Percentiles rank a stretch among this genome's conserved stretches.
Evolutionary conservation across 352 stramenopile genomes (phyloP).

Genomic region (Plasmopara muralis): DNA sequence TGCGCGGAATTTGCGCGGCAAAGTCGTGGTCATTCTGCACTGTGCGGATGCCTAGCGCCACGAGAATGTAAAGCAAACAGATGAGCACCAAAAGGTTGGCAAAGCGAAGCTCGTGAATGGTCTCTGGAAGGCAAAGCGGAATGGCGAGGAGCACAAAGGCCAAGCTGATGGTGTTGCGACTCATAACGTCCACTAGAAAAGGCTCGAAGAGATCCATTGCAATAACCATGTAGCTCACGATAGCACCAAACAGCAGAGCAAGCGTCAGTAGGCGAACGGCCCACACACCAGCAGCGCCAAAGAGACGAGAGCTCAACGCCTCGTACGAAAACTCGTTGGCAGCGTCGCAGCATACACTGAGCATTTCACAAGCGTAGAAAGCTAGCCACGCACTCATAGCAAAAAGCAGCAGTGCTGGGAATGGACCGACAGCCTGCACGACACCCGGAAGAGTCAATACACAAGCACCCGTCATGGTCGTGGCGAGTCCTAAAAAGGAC

Average conservation of each 20-base stretch:
- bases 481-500: slow-evolving; percentile 70
- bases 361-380: slow-evolving; percentile 69
- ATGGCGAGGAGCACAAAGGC: slow-evolving; percentile 63
- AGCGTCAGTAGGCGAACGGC: slow-evolving; percentile 65
- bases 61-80: slow-evolving; percentile 78
- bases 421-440: slow-evolving; percentile 49
- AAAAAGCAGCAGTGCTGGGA: slow-evolving; percentile 49
- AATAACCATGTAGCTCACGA: slow-evolving; percentile 83
- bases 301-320: slow-evolving; percentile 69
- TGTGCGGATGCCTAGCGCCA: slow-evolving; percentile 49
- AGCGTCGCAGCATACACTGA: slow-evolving; percentile 56
- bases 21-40: slow-evolving; percentile 36
- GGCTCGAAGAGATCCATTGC: slow-evolving; percentile 80
- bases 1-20: slow-evolving; percentile 31
- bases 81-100: slow-evolving; percentile 69
- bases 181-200: slow-evolving; percentile 51
- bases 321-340: slow-evolving; percentile 73
- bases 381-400: slow-evolving; percentile 46
- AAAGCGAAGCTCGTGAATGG: slow-evolving; percentile 77
- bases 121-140: slow-evolving; percentile 75
- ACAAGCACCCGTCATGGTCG: slow-evolving; percentile 79
- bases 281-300: slow-evolving; percentile 61
- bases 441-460: slow-evolving; percentile 70
- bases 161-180: slow-evolving; percentile 50
- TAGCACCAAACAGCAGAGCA: slow-evolving; percentile 66